phyloP scores from a whole-genome alignment of 2,329 filamentous ascomycete species.

The Alternaria burnsii region DNA sequence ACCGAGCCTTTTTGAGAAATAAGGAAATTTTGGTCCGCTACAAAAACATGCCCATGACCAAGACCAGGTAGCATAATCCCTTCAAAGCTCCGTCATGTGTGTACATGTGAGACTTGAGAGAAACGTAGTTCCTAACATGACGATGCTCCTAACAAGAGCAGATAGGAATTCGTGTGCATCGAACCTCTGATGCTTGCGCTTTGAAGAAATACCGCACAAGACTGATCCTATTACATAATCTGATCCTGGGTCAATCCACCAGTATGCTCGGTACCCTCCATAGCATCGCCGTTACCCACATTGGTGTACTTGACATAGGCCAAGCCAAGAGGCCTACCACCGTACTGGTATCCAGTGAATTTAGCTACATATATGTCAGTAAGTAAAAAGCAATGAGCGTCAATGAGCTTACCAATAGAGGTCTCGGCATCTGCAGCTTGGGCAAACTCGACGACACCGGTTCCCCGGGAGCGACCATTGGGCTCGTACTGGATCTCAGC shows the following conservation, averaged over 20 bases:
- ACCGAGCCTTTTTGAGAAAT: slow-evolving; percentile 46
- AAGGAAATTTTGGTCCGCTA: slow-evolving; percentile 41
- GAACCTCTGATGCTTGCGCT: slow-evolving; percentile 10
- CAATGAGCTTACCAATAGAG: slow-evolving; percentile 70
- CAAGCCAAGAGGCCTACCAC: slow-evolving; percentile 89
- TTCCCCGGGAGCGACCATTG: slow-evolving; percentile 92
- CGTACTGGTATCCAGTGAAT: slow-evolving; percentile 97
- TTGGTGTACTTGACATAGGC: slow-evolving; percentile 94
- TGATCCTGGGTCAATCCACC: slow-evolving; percentile 91
- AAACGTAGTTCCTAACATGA: slow-evolving; percentile 27
- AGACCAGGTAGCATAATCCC: slow-evolving; percentile 22
- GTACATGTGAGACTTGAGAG: slow-evolving; percentile 26
- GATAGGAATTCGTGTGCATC: slow-evolving; percentile 9
- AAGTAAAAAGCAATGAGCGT: too few relatives aligned
- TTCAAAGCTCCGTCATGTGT: slow-evolving; percentile 26
- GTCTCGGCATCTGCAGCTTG: slow-evolving; percentile 84
- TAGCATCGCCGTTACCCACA: slow-evolving; percentile 68
- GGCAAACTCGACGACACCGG: slow-evolving; percentile 96
- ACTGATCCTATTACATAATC: slow-evolving; percentile 75
- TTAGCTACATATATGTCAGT: slow-evolving; percentile 67
- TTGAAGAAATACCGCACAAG: slow-evolving; percentile 9
- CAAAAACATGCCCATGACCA: slow-evolving; percentile 20
- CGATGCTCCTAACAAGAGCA: slow-evolving; percentile 16
- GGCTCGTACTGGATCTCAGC: slow-evolving; percentile 99
- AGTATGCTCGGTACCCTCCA: slow-evolving; percentile 80